Conservation (phyloP, 352 stramenopile species). For the Globisporangium lucens region DNA sequence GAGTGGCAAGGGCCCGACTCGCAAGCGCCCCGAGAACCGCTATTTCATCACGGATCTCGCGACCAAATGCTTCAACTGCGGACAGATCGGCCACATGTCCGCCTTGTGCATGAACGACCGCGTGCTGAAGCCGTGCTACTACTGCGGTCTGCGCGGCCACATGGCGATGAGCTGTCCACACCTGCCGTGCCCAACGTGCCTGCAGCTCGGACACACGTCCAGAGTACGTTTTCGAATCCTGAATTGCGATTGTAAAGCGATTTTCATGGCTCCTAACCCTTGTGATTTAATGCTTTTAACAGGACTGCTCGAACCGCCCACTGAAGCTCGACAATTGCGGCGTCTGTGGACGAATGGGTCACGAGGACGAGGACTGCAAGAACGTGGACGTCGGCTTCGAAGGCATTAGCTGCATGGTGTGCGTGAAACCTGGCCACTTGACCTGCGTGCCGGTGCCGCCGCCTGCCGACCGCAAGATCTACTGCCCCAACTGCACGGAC, state of each 20-base stretch:
- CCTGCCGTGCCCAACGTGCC: conserved; percentile 60
- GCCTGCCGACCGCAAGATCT: conserved; percentile 64
- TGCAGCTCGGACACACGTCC: conserved; percentile 66
- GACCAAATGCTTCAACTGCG: conserved; percentile 85
- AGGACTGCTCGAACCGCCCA: conserved; percentile 59
- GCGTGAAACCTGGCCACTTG: conserved; percentile 53
- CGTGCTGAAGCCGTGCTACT: conserved; percentile 72
- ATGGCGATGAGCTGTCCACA: conserved; percentile 65
- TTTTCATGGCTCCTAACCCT: not conserved
- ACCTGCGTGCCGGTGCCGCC: conserved; percentile 64
- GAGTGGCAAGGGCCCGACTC: conserved; percentile 24
- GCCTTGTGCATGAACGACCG: conserved; percentile 74
- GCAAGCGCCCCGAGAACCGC: conserved; percentile 56
- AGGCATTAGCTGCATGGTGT: conserved; percentile 74
- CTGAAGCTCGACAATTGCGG: conserved; percentile 38
- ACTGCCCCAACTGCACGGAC: conserved; percentile 61
- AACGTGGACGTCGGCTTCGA: conserved; percentile 24
- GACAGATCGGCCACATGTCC: conserved; percentile 74
- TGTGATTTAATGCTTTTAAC: not conserved
- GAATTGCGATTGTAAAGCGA: not conserved
- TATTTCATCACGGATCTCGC: conserved; percentile 82
- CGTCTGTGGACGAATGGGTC: conserved; percentile 55
- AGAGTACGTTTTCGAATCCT: conserved; percentile 26
- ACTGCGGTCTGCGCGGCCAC: conserved; percentile 73
- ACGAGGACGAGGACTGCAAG: conserved; percentile 42